Evolutionary conservation across 2,329 filamentous ascomycete genomes (phyloP), one percentile per base, ranked within the genome.

Genomic region (Clonostachys byssicola): DNA sequence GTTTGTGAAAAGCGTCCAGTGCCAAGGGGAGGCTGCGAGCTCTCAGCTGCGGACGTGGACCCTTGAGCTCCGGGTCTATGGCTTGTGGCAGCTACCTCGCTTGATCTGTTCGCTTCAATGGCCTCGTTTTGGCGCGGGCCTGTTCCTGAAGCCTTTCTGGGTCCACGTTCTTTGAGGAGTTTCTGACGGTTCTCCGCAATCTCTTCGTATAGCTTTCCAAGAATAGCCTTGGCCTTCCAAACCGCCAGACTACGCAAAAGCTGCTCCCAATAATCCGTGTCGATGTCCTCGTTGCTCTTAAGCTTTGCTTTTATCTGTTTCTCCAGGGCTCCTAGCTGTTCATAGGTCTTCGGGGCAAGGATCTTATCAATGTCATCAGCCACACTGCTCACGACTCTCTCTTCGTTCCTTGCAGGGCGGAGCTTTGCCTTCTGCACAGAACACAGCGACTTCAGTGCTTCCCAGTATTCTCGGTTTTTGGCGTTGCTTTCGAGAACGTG

Each of bases 261-360:
- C 62, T 96, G 89, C 62, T 95, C 90, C 94, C 94, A 99, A 65
- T 97, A 99, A 67, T 99, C 94, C 3, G 88, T 90, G 65, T 99
- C 94, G 54, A 99, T 92, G 38, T 89, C 85, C 60, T 96, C 92
- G 61, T 96, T 86, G 8, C 90, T 95, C 45, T 85, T 78, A 43
- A 99, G 73, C 71, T 99, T 99, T 14, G 77, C 74, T 62, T 83
- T 84, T 64, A 99, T 94, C 70, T 97, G 92, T 53, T 76, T 81
- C 67, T 99, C 92, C 43, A 99, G 74, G 16, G 80, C 80, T 61
- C 92, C 86, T n/a, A 99, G 75, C 64, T 97, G 89, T 57, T 90
- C 86, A 57, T 89, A 84, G 14, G 85, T 82, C 70, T 99, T 99
- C 9, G 91, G 89, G 5, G 81, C 80, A 12, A 99, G 75, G 34